Base-by-base conservation (phyloP, 257 asterid genomes). In the Nicotiana tomentosiformis region DNA sequence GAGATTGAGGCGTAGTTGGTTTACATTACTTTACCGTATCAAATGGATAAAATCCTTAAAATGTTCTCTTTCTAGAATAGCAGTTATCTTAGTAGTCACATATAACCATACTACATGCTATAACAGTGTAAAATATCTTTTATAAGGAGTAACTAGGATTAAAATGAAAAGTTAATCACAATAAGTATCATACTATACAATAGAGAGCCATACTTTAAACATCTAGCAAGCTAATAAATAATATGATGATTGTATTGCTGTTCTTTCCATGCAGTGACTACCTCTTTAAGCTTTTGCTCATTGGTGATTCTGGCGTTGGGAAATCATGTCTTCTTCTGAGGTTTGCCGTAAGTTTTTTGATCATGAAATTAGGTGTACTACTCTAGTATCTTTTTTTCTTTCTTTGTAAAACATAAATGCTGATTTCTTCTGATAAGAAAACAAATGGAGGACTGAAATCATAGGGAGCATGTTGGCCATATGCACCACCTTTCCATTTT, bases 281-380 rank as follows among this genome's bases (percentile, higher is more conserved):
- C 80, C 80, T 74, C 39, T 74, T 74, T 74, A 74, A 74, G 62
- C 80, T 74, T 74, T 49, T 74, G 80, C 62, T 74, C 43, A 74
- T 74, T 49, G 80, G 80, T 49, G 80, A 74, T 74, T 74, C 80
- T 74, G 80, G 80, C 2, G 80, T 74, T 74, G 80, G 80, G 80
- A 74, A 74, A 74, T 74, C 80, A 74, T 74, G 80, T 74, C 80
- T 74, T 49, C 80, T 74, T 74, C 62, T 74, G 80, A 74, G 80
- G 80, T 74, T 74, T 74, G 80, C 80, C 0, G 80, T 74, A 74
- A 74, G 80, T 74, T 49, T 72, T 49, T 60, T 72, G 39, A 72
- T 74, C 62, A 49, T 14, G 56, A 74, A 74, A 49, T 14, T 49
- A 74, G 62, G n/a, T 74, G 80, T 23, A 23, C 79, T 74, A 49